Base-by-base conservation (phyloP, 164 flowering plant genomes). In the Saururus chinensis region DNA sequence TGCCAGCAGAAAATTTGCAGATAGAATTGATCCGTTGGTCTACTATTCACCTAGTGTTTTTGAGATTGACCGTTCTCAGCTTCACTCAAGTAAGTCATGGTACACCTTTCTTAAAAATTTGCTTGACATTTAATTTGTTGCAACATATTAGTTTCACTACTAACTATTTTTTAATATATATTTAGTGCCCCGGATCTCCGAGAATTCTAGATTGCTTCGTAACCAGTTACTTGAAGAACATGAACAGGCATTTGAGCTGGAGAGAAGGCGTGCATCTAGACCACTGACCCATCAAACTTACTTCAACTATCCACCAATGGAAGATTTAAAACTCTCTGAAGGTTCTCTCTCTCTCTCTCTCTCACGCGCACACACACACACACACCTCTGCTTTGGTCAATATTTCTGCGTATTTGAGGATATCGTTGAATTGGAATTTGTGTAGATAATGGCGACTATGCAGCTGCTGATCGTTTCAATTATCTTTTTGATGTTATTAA, bases 161-260 rank as follows among this genome's bases (percentile, higher is more conserved):
- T 45, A 45, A 45, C 17, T 12, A 3, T 13, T 8, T 12, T 17
- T 45, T 17, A 41, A 12, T 45, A 2, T 12, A 12, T 45, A 17
- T 9, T 56, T 60, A 84, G 89, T 80, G 66, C 75, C 76, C 9
- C 69, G 81, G 64, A 67, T 70, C 20, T 75, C 66, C 41, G 85
- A 82, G 6, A 72, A 73, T 64, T 76, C 82, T 12, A 74, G 84
- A 59, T 51, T 84, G 24, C 58, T 85, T 0, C 70, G 79, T 62
- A 77, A 80, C 73, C 80, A 81, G 61, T 66, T 82, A 2, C 63
- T 82, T 40, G 86, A 79, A 63, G 91, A 83, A 20, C 86, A 81
- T 9, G 86, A 82, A 60, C 78, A 75, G 22, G 80, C 79, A 21
- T 60, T 80, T 51, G 85, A 83, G 51, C 57, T 75, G 25, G 87